Percentiles rank a stretch among this genome's conserved stretches.
phyloP scores from a whole-genome alignment of 495 filamentous ascomycete species.

The Lindgomyces ingoldianus region DNA sequence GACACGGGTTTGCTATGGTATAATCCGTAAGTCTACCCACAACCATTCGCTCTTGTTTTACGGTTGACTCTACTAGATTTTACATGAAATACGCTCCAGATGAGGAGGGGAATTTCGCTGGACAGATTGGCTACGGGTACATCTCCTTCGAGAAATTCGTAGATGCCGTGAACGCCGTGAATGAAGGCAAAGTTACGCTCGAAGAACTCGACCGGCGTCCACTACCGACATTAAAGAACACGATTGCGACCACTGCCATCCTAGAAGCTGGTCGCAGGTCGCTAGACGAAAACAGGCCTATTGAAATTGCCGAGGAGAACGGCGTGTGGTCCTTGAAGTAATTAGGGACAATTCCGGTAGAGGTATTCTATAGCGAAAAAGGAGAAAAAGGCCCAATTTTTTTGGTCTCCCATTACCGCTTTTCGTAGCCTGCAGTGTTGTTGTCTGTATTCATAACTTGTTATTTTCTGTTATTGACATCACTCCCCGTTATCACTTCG shows the following conservation, averaged over 20 bases:
- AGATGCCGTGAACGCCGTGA: conserved; percentile 77
- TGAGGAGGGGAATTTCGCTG: conserved; percentile 90
- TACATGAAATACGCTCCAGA: conserved; percentile 97
- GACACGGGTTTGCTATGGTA: conserved; percentile 72
- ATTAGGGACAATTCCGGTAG: too few relatives aligned
- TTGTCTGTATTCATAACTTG: too few relatives aligned
- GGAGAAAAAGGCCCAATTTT: too few relatives aligned
- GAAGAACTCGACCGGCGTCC: conserved; percentile 76
- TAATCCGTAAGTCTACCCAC: conserved; percentile 57
- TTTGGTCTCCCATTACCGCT: too few relatives aligned
- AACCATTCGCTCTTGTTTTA: background rate
- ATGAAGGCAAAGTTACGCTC: conserved; percentile 68
- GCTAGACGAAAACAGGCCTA: conserved; percentile 75
- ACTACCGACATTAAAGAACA: conserved; percentile 82
- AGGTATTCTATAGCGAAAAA: too few relatives aligned
- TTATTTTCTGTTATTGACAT: too few relatives aligned
- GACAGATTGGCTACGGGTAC: conserved; percentile 90
- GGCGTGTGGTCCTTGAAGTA: conserved; percentile 72
- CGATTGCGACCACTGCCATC: conserved; percentile 87
- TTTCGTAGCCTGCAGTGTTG: too few relatives aligned
- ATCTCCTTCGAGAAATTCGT: conserved; percentile 96
- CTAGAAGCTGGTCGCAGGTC: conserved; percentile 80
- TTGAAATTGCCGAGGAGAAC: conserved; percentile 66
- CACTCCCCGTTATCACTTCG: too few relatives aligned
- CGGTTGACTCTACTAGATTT: conserved; percentile 50